Conservation (phyloP, 345 rosid species). For the Excoecaria cochinchinensis region DNA sequence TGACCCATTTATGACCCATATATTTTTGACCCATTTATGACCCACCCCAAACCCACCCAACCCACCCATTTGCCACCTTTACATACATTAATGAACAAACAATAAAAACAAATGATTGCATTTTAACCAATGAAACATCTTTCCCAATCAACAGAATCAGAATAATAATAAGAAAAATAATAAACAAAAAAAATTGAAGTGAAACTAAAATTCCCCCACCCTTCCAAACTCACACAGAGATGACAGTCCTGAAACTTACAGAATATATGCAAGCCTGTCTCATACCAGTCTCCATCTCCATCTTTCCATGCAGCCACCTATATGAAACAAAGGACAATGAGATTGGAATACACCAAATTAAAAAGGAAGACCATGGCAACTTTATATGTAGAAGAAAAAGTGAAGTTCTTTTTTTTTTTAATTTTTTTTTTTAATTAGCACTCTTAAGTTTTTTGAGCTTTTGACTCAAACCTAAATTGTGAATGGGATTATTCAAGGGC, state of each 20-base stretch:
- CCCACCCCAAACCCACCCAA: no score
- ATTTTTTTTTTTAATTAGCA: no score
- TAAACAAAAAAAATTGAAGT: not conserved
- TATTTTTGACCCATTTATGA: no score
- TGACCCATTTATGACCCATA: no score
- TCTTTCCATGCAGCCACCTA: constrained; percentile 98
- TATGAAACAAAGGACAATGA: not conserved
- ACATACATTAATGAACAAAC: not conserved
- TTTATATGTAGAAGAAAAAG: not conserved
- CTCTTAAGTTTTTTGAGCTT: not conserved
- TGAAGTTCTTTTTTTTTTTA: not conserved
- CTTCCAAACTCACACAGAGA: not conserved
- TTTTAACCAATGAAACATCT: not conserved
- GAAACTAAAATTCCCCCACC: not conserved
- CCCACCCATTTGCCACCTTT: no score
- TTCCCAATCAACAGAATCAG: not conserved
- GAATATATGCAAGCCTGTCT: constrained; percentile 91
- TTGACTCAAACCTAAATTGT: not conserved
- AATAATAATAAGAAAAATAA: not conserved
- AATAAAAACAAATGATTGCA: constrained; percentile 2
- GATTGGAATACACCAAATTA: not conserved
- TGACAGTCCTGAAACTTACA: constrained; percentile 51
- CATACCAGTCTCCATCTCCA: constrained; percentile 92
- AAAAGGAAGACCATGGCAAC: not conserved
- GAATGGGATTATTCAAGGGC: not conserved